These are phyloP conservation scores for Aspergillus bridgeri DNA, from an alignment of 495 filamentous ascomycete genomes.

Conservation along the genomic window DNA sequence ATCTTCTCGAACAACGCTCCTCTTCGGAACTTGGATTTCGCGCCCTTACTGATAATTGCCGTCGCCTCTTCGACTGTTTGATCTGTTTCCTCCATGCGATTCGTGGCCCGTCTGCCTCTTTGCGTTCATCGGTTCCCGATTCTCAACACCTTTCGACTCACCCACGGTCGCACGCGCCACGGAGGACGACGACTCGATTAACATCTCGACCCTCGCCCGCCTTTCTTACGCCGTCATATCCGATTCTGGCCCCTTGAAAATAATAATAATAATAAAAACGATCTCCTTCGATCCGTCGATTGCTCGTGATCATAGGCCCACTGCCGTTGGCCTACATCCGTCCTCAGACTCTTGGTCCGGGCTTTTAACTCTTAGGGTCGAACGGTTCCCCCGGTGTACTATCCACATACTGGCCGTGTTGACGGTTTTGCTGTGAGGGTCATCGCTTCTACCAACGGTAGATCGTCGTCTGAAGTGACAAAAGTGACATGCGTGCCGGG, in stretches of 20 bases:
- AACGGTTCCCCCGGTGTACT: too few relatives aligned
- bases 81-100: slow-evolving; percentile 36
- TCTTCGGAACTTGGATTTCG: slow-evolving; percentile 25
- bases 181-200: slow-evolving; percentile 15
- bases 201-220: slow-evolving; percentile 15
- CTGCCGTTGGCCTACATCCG: neutral
- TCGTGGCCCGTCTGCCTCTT: slow-evolving; percentile 29
- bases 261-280: too few relatives aligned
- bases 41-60: slow-evolving; percentile 1
- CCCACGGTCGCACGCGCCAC: slow-evolving; percentile 28
- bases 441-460: neutral
- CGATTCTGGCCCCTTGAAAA: neutral
- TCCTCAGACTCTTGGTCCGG: neutral
- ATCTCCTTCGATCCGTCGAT: neutral
- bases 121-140: slow-evolving; percentile 22
- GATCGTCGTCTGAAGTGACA: neutral
- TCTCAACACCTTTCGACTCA: slow-evolving; percentile 20
- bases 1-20: slow-evolving; percentile 18
- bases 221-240: neutral
- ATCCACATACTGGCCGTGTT: neutral
- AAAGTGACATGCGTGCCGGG: slow-evolving; percentile 38
- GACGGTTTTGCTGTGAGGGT: neutral
- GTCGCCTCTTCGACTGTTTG: slow-evolving; percentile 30
- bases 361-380: neutral
- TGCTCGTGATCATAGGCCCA: neutral